These are phyloP conservation scores for Trichoderma parareesei DNA, from an alignment of 495 filamentous ascomycete species.

Conservation along the genomic window DNA sequence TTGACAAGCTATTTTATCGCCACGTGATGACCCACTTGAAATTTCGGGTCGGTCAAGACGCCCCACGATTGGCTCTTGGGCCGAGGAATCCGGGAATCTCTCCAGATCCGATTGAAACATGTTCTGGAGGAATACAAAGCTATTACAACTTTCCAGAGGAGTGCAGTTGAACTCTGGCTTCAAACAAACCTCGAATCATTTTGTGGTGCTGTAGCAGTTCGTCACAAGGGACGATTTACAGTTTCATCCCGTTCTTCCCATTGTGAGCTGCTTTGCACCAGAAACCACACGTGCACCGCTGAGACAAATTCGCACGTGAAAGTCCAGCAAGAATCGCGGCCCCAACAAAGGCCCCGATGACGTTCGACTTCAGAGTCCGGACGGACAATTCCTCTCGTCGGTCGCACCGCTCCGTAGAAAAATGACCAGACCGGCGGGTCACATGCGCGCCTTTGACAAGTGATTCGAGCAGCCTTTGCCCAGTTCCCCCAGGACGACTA, in stretches of 20 bases:
- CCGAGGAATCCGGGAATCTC: too few relatives aligned
- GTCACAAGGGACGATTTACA: too few relatives aligned
- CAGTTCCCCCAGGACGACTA: not conserved
- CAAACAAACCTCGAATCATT: too few relatives aligned
- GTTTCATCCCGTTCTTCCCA: too few relatives aligned
- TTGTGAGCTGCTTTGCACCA: too few relatives aligned
- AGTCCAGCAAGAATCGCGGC: conserved; percentile 6
- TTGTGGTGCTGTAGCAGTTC: too few relatives aligned
- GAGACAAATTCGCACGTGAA: conserved; percentile 3
- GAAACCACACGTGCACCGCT: too few relatives aligned
- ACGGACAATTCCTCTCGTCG: not conserved
- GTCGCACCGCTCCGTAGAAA: not conserved
- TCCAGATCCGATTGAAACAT: too few relatives aligned
- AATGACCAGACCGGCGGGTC: conserved; percentile 6
- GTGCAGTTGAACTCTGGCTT: too few relatives aligned
- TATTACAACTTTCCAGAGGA: too few relatives aligned
- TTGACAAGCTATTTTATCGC: not conserved
- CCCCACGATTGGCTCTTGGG: not conserved
- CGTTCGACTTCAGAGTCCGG: not conserved
- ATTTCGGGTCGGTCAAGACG: not conserved
- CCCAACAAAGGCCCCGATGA: conserved; percentile 8
- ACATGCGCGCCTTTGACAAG: conserved; percentile 3
- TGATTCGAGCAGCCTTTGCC: not conserved
- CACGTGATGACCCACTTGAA: not conserved
- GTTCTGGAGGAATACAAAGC: too few relatives aligned